Evolutionary conservation across 2,329 filamentous ascomycete species (phyloP), one percentile per base, ranked within the genome.

Genomic region (Aaosphaeria pasadenensis): DNA sequence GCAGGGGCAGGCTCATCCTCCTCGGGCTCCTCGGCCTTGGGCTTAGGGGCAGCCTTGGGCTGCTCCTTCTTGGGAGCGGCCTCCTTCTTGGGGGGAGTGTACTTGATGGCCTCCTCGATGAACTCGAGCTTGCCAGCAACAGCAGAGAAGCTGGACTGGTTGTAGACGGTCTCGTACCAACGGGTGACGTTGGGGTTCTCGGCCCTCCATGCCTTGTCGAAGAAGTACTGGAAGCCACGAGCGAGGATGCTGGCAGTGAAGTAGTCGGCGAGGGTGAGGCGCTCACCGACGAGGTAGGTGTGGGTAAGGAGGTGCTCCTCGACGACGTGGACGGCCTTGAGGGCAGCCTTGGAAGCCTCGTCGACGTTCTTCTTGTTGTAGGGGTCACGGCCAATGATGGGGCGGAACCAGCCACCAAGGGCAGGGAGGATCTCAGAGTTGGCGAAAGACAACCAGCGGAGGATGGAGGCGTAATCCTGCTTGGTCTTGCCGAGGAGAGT

Each of bases 311-410:
- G 87, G 81, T 97, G 89, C 70, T 88, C 80, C 80, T 99, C 94
- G 47, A 94, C 77, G 60, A 89, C 82, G 54, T 77, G 74, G 62
- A 95, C 66, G 60, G 80, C 84, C 79, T 86, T 87, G 62, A 82
- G 74, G 51, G 87, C 76, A 54, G 72, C 78, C 79, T 89, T 89
- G 70, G 83, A 77, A 60, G 82, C 76, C 30, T 96, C 90, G 47
- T 97, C 92, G 53, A 94, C 87, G 68, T 77, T 79, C 88, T 96
- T 96, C 89, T 97, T 99, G 87, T 96, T 97, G 85, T 97, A 99
- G 60, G 85, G 78, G 64, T 84, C 83, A 66, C 80, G 77, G 71
- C 94, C 94, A 62, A 90, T 73, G 61, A 97, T 85, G 62, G 94
- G 94, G 61, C 82, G 82, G 85, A 88, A 94, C 89, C 90, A 96